These are phyloP conservation scores for Sporothrix brunneoviolacea DNA, from an alignment of 2,329 filamentous ascomycete species.

Conservation along the genomic window DNA sequence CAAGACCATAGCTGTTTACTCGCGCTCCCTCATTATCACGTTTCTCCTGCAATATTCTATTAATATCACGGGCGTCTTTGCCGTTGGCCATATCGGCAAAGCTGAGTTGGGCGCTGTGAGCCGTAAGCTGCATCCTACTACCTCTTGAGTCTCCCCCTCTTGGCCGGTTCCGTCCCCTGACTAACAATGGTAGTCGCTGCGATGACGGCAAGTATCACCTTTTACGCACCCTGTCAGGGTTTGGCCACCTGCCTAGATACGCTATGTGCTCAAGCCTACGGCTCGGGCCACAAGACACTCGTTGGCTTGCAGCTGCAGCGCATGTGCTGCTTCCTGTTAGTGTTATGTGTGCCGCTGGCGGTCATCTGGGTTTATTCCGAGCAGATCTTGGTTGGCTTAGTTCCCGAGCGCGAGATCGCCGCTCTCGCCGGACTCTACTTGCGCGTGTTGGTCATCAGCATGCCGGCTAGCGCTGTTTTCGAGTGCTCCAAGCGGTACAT, in stretches of 20 bases:
- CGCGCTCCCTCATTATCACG: slow-evolving; percentile 63
- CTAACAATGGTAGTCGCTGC: slow-evolving; percentile 43
- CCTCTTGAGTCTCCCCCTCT: too few species aligned
- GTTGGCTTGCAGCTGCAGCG: slow-evolving; percentile 78
- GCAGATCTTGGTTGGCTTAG: slow-evolving; percentile 55
- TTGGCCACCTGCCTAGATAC: slow-evolving; percentile 87
- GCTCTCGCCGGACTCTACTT: slow-evolving; percentile 67
- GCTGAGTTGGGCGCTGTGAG: slow-evolving; percentile 61
- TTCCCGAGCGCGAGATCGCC: slow-evolving; percentile 67
- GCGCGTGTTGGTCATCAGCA: slow-evolving; percentile 60
- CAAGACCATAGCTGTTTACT: slow-evolving; percentile 69
- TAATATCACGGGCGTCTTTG: slow-evolving; percentile 75
- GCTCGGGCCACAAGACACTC: slow-evolving; percentile 80
- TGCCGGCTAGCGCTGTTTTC: slow-evolving; percentile 69
- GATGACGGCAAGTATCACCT: slow-evolving; percentile 76
- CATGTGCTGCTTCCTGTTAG: slow-evolving; percentile 68
- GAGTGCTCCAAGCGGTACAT: slow-evolving; percentile 74
- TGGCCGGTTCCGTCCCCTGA: not conserved
- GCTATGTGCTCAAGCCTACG: slow-evolving; percentile 88
- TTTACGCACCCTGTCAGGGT: slow-evolving; percentile 73
- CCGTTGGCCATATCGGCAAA: slow-evolving; percentile 68
- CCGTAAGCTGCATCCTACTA: too few species aligned
- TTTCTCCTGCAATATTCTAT: slow-evolving; percentile 78
- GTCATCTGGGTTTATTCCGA: slow-evolving; percentile 63
- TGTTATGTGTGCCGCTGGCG: slow-evolving; percentile 63